Evolutionary conservation across 345 rosid genomes (phyloP).

Genomic region (Boechera retrofracta): DNA sequence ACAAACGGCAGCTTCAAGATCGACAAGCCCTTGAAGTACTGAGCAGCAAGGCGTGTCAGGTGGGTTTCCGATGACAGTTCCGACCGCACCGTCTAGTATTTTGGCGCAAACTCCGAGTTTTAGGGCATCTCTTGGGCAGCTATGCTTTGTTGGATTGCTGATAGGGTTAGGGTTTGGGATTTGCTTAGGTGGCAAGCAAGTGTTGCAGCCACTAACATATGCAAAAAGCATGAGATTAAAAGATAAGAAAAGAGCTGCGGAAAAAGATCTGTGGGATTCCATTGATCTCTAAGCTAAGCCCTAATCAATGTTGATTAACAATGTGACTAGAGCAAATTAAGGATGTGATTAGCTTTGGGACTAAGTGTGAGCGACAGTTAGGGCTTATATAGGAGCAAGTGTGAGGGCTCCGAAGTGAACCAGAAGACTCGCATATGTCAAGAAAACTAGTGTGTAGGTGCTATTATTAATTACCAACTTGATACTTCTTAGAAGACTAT

Average conservation of each 20-base stretch:
- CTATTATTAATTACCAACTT: constrained; percentile 22
- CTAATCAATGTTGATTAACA: constrained; percentile 4
- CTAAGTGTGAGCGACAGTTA: constrained; percentile 5
- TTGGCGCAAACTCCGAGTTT: constrained; percentile 70
- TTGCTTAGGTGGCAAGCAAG: constrained; percentile 54
- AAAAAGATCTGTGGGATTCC: constrained; percentile 46
- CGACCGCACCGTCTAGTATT: constrained; percentile 56
- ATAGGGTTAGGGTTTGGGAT: constrained; percentile 52
- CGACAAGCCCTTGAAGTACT: constrained; percentile 59
- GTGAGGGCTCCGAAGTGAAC: constrained; percentile 19
- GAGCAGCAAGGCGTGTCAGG: constrained; percentile 74
- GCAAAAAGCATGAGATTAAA: constrained; percentile 44
- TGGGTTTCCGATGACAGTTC: constrained; percentile 59
- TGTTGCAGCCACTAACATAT: constrained; percentile 55
- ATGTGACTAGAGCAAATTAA: constrained; percentile 18
- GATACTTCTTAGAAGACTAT: constrained; percentile 13
- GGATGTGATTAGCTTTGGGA: constrained; percentile 12
- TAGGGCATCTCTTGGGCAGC: constrained; percentile 69
- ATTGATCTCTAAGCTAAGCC: constrained; percentile 39
- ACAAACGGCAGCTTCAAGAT: constrained; percentile 71
- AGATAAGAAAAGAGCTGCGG: constrained; percentile 49
- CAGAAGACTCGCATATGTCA: constrained; percentile 16
- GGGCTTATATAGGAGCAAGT: constrained; percentile 26
- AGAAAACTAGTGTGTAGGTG: neutral
- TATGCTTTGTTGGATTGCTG: constrained; percentile 40